Percentiles rank a stretch among this genome's conserved stretches.
These are phyloP conservation scores for Malus hybrid DNA, from an alignment of 331 rosid species.

Conservation along the genomic window DNA sequence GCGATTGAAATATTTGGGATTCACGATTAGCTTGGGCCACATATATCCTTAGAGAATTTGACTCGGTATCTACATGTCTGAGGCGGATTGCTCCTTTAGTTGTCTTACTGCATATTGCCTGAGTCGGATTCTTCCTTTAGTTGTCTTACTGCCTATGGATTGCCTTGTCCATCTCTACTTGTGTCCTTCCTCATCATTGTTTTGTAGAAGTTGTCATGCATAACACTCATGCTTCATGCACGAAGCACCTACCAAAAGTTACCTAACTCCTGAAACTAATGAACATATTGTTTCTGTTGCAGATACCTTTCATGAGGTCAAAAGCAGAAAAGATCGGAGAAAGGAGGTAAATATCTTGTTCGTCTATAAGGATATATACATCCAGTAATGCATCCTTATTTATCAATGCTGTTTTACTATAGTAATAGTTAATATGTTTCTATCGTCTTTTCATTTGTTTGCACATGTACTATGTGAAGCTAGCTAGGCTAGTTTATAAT, in stretches of 20 bases:
- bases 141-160: background rate
- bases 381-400: too few relatives aligned
- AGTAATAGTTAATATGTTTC: background rate
- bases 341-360: slow-evolving; percentile 48
- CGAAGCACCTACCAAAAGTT: background rate
- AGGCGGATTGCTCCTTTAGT: background rate
- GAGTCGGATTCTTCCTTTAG: background rate
- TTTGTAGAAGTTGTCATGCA: background rate
- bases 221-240: background rate
- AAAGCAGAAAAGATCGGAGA: slow-evolving; percentile 56
- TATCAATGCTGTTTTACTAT: background rate
- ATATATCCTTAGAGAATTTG: background rate
- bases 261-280: background rate
- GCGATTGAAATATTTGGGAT: background rate
- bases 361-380: background rate
- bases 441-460: background rate
- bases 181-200: slow-evolving; percentile 4
- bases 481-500: background rate
- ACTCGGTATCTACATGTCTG: background rate
- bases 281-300: slow-evolving; percentile 15
- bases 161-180: background rate
- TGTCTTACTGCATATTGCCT: background rate
- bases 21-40: background rate
- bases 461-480: background rate
- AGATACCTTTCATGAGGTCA: slow-evolving; percentile 88